Percentiles rank a stretch among this genome's conserved stretches.
Conservation (phyloP, 192 early-diverging fungal genomes). For the Backusella sp. region DNA sequence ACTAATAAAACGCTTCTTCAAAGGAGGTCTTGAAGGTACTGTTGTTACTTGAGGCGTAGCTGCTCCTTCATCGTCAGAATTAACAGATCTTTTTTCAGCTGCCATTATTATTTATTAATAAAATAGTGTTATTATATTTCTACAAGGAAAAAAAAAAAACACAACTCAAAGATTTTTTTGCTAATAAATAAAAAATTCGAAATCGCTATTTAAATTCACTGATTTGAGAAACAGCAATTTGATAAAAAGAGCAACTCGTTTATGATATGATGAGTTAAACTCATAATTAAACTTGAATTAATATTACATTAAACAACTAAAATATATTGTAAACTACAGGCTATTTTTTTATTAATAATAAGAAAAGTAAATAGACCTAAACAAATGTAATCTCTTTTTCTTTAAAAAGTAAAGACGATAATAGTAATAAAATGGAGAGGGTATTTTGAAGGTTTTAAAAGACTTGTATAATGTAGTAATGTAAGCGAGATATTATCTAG, state of each 20-base stretch:
- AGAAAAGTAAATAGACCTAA: neutral
- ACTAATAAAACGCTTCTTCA: slow-evolving; percentile 20
- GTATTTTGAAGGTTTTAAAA: neutral
- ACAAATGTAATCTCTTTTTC: neutral
- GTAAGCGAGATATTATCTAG: neutral
- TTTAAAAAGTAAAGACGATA: neutral
- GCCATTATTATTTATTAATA: neutral
- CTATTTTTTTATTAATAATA: neutral
- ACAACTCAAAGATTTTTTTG: neutral
- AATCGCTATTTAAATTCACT: neutral
- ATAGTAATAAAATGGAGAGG: neutral
- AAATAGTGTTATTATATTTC: neutral
- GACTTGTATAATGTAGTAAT: neutral
- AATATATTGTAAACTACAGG: neutral
- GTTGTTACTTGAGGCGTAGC: neutral
- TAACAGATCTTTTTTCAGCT: slow-evolving; percentile 12
- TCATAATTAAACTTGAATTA: neutral
- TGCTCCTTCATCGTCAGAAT: slow-evolving; percentile 1
- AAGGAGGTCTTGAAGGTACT: slow-evolving; percentile 13
- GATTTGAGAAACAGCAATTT: neutral
- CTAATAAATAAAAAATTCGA: neutral
- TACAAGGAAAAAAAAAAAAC: neutral
- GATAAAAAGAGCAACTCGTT: too few species aligned
- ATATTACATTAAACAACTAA: neutral
- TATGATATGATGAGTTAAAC: too few species aligned